Evolutionary conservation across 2,329 filamentous ascomycete species (phyloP), one percentile per base, ranked within the genome.

Genomic region (Clarireedia hainanense): DNA sequence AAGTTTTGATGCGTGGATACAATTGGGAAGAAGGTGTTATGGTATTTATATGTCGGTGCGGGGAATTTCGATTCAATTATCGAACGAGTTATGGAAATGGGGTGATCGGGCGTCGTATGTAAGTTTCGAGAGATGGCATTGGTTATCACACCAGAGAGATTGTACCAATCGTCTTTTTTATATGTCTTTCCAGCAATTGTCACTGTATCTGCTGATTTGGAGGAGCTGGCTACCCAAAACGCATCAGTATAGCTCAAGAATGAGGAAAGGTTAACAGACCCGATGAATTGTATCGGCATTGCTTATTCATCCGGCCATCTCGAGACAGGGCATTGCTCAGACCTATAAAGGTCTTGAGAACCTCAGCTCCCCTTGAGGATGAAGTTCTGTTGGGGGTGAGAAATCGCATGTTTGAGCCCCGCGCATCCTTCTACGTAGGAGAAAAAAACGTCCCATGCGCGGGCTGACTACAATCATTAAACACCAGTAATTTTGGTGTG

Each of bases 21-120:
- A 42, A 96, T 84, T 0, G 94, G 92, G 63, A 86, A 84, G 66
- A 91, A 82, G 53, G 83, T 76, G 67, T 89, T 90, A 76, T 96
- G 83, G 65, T 88, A 84, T 57, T 81, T 83, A 74, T 85, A 96
- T 9, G 79, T 81, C 1, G 87, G 82, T 3, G 70, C 69, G 0
- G 89, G 85, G 69, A 97, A 99, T 60, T 86, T 85, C 54, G 89
- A 90, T 74, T 97, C 89, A 68, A 99, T 95, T 60, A 99, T 86
- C 65, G 91, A 83, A 40, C 94, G 85, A 10, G 94, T 97, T 66
- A 97, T 95, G 63, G 82, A 83, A 37, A 99, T 79, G 24, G 94
- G 94, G 68, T 99, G 94, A 71, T 96, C 85, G 59, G 85, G 81
- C 68, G 94, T 84, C n/a, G 95, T 80, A 72, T 99, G 94, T n/a